These are phyloP conservation scores for Blumeria hordei DNA, from an alignment of 2,329 filamentous ascomycete genomes.

Conservation along the genomic window DNA sequence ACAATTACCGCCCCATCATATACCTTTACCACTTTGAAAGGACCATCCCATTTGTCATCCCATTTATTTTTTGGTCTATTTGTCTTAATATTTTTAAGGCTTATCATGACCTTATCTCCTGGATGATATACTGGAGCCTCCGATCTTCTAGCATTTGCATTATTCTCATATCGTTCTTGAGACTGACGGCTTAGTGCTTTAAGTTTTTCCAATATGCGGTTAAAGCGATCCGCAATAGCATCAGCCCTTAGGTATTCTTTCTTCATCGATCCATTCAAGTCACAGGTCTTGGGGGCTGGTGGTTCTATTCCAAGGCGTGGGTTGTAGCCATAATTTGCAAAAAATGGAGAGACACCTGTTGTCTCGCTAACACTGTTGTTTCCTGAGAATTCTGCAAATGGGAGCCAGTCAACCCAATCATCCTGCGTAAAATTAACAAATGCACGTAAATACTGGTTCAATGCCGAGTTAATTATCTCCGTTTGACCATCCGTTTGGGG, in stretches of 20 bases:
- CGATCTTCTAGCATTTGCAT: not conserved
- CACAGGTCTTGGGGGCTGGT: not conserved
- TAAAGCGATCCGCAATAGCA: not conserved
- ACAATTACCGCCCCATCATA: not conserved
- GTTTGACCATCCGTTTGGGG: slow-evolving; percentile 4
- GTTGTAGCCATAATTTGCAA: slow-evolving; percentile 3
- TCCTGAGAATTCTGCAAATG: slow-evolving; percentile 5
- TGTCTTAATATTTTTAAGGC: slow-evolving; percentile 1
- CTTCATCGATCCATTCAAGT: not conserved
- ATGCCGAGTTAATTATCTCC: slow-evolving; percentile 4
- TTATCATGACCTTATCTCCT: not conserved
- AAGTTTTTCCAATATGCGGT: not conserved
- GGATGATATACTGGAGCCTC: not conserved
- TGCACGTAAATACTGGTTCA: slow-evolving; percentile 2
- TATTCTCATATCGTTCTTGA: not conserved
- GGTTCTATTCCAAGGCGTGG: slow-evolving; percentile 1
- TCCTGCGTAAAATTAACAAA: slow-evolving; percentile 6
- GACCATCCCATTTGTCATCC: not conserved
- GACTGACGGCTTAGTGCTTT: not conserved
- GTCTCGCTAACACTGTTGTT: slow-evolving; percentile 3
- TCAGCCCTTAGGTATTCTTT: not conserved
- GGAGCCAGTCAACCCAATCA: slow-evolving; percentile 5
- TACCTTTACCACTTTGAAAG: not conserved
- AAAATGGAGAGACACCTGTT: slow-evolving; percentile 5
- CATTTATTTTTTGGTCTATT: not conserved